Percentiles rank a stretch among this genome's conserved stretches.
Conservation (phyloP, 441 rosid genomes). For the Bocquillonia castaneifolia region DNA sequence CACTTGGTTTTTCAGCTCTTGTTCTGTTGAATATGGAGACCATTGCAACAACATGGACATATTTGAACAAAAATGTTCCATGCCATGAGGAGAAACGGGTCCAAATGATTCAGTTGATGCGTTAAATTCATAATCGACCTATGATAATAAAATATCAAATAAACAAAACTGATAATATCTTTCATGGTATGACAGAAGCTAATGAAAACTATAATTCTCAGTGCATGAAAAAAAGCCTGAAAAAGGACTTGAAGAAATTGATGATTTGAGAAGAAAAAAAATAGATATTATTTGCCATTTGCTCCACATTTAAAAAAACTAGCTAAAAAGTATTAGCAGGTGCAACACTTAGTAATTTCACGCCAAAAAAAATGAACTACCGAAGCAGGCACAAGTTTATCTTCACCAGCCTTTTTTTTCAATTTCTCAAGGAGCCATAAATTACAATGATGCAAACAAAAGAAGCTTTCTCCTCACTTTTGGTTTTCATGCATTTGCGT, state of each 20-base stretch:
- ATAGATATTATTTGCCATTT: no score
- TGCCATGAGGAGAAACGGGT: no score
- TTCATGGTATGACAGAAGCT: not conserved
- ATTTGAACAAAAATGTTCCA: no score
- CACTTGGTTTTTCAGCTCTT: no score
- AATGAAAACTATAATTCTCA: not conserved
- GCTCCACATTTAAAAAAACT: not conserved
- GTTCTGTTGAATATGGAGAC: no score
- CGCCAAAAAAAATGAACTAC: no score
- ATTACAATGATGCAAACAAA: not conserved
- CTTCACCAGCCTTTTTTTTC: not conserved
- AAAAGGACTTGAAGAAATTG: not conserved
- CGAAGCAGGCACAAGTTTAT: not conserved
- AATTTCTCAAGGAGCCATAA: constrained; percentile 1
- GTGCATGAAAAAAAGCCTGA: not conserved
- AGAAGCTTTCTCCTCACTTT: not conserved
- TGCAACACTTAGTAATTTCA: no score
- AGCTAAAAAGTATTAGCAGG: not conserved
- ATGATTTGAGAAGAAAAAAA: not conserved
- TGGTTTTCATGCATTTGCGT: not conserved
- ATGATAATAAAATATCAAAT: no score
- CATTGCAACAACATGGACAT: no score
- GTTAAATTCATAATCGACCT: no score
- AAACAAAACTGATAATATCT: not conserved
- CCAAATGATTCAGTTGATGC: no score